A percentile compares a stretch with the other conserved stretches of the same genome.
Evolutionary conservation across 306 rosid genomes (phyloP).

Genomic region (Acmispon strigosus): DNA sequence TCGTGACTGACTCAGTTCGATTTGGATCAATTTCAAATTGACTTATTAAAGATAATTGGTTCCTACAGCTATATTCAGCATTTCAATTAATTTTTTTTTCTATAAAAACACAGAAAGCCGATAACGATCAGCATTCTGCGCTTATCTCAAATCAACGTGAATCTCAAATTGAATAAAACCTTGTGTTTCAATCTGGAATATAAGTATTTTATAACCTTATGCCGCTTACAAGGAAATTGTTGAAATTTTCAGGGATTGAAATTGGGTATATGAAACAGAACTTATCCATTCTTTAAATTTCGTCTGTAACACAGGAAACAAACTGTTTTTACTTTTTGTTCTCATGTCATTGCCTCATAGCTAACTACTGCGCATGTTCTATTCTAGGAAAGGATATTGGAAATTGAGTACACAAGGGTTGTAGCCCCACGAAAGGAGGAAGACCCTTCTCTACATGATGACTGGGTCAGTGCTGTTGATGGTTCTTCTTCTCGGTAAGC

Average conservation of each 20-base stretch:
- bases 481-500: conserved; percentile 81
- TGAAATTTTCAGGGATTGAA: neutral
- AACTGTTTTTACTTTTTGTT: neutral
- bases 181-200: neutral
- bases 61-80: neutral
- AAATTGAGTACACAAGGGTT: conserved; percentile 66
- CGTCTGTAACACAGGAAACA: neutral
- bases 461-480: conserved; percentile 95
- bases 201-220: neutral
- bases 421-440: conserved; percentile 83
- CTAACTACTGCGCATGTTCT: conserved; percentile 13
- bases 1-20: neutral
- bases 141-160: neutral
- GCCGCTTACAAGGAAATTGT: neutral
- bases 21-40: neutral
- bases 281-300: neutral
- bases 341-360: neutral
- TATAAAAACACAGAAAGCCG: neutral
- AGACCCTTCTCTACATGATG: conserved; percentile 80
- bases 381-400: conserved; percentile 72
- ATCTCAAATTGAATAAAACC: neutral
- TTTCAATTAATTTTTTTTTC: neutral
- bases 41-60: neutral
- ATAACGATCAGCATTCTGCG: neutral
- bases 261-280: neutral